These are phyloP conservation scores for Tricholoma saponaceum DNA, from an alignment of 768 basidiomycete genomes.

Conservation along the genomic window DNA sequence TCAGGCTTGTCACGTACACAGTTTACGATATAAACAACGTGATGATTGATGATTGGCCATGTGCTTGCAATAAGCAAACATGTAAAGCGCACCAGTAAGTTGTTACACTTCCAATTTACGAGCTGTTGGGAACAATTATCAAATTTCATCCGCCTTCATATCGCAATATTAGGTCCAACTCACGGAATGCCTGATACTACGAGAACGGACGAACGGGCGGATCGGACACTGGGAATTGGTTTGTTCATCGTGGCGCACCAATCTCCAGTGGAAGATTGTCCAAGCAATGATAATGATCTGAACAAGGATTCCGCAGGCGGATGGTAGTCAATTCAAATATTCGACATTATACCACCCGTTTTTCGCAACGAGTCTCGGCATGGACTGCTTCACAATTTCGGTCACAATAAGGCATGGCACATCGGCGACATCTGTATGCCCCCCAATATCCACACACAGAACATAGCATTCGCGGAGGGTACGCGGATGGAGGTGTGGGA, in stretches of 20 bases:
- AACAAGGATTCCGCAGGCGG: neutral
- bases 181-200: neutral
- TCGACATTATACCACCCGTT: conserved; percentile 49
- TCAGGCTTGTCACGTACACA: no score
- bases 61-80: no score
- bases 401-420: conserved; percentile 75
- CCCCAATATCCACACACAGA: conserved; percentile 89
- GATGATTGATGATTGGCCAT: no score
- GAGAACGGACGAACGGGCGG: neutral
- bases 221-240: neutral
- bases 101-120: no score
- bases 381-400: conserved; percentile 70
- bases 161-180: no score
- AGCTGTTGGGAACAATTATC: no score
- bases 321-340: neutral
- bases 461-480: conserved; percentile 71
- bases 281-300: neutral
- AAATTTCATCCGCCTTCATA: no score
- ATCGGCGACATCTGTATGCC: conserved; percentile 72
- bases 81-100: no score
- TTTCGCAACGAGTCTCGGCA: conserved; percentile 77
- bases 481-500: conserved; percentile 48
- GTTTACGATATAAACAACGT: no score
- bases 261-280: neutral
- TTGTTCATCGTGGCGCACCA: neutral